Base-by-base conservation (phyloP, 2,329 filamentous ascomycete genomes). In the Scytalidium lignicola region DNA sequence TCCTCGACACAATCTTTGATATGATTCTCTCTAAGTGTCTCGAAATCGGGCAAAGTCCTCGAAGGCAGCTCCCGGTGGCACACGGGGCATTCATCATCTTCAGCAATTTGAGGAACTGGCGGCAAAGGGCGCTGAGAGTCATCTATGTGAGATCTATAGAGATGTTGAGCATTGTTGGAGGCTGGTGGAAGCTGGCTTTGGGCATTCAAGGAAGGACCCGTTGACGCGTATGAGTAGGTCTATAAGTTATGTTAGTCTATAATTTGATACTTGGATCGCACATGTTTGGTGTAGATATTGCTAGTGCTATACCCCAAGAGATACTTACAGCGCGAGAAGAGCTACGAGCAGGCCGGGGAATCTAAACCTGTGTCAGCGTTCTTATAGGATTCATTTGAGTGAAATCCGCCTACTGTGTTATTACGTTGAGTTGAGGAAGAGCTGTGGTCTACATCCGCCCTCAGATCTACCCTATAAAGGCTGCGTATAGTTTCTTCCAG, bases 11-110 rank as follows among this genome's bases (percentile, higher is more conserved):
- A 86, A 7, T 65, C 63, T 23, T 70, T 73, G 50, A 86, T 82
- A 57, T 86, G 82, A 23, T 70, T 65, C 58, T 82, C 79, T 26
- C 82, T 74, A 12, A 78, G 67, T 2, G 65, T 55, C 58, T 84
- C 79, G 49, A 70, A 79, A 52, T 82, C 74, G 2, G 74, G 64
- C 2, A 83, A 69, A 3, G 64, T 65, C 17, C 73, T 71, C 2
- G 80, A 76, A 0, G 87, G 86, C 3, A 90, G 73, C 66, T 90
- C 85, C 32, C 73, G 69, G 60, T 88, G 86, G 58, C 88, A 92
- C 41, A 91, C 78, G 0, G 87, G 87, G 53, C 88, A 92, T 59
- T 89, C 85, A 62, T 91, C 87, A 61, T 90, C 87, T 63, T 91
- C 88, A 5, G 75, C 72, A 59, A 79, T 74, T 49, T 76, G 79